phyloP scores from a whole-genome alignment of 371 early-diverging fungal genomes.

The Sporodiniella umbellata region DNA sequence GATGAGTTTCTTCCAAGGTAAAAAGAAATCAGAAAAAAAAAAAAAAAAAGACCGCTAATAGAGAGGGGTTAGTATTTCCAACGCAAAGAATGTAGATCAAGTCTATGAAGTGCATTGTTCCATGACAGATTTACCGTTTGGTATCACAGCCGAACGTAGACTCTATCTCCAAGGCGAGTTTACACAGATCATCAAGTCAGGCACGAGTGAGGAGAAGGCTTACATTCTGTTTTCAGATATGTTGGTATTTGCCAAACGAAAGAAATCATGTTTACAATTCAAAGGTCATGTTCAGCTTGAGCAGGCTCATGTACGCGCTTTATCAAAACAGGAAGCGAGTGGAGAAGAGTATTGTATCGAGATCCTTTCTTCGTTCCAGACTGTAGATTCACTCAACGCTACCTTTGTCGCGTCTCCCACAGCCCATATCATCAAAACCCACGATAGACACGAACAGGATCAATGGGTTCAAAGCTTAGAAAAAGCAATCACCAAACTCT shows the following conservation, averaged over 20 bases:
- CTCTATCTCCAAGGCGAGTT: slow-evolving; percentile 9
- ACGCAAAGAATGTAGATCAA: slow-evolving; percentile 35
- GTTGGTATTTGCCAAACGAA: slow-evolving; percentile 30
- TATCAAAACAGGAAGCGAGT: slow-evolving; percentile 23
- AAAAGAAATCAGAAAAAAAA: not conserved
- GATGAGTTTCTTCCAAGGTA: slow-evolving; percentile 24
- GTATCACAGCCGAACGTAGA: slow-evolving; percentile 35
- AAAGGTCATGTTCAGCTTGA: slow-evolving; percentile 36
- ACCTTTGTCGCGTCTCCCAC: slow-evolving; percentile 35
- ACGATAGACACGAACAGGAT: slow-evolving; percentile 20
- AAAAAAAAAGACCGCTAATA: not conserved
- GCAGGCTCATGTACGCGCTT: slow-evolving; percentile 24
- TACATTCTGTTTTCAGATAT: slow-evolving; percentile 43
- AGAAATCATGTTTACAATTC: slow-evolving; percentile 31
- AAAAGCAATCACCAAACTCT: not conserved
- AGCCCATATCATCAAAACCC: slow-evolving; percentile 22
- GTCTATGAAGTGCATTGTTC: slow-evolving; percentile 31
- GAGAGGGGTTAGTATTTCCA: slow-evolving; percentile 27
- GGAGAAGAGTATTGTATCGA: slow-evolving; percentile 30
- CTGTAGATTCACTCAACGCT: slow-evolving; percentile 36
- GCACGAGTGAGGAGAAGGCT: slow-evolving; percentile 26
- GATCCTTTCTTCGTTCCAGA: slow-evolving; percentile 32
- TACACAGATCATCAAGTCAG: slow-evolving; percentile 8
- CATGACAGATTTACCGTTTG: slow-evolving; percentile 33
- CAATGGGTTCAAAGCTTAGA: slow-evolving; percentile 28